Evolutionary conservation across 2,329 filamentous ascomycete genomes (phyloP), one percentile per base, ranked within the genome.

Genomic region (Fusarium sororula): DNA sequence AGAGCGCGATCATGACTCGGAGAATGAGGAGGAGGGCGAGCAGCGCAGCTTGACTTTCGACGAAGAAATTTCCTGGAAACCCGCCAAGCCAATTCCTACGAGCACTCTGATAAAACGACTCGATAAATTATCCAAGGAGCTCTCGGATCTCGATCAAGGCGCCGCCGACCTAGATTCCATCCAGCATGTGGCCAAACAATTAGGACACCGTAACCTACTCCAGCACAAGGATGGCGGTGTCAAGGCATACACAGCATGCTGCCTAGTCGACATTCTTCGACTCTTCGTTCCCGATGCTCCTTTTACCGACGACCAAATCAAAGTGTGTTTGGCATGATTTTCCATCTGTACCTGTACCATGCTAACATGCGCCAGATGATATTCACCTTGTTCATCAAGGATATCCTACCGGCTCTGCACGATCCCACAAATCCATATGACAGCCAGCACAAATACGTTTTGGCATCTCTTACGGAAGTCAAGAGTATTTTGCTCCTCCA

Each of bases 271-370:
- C 81, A 93, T 99, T 76, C 89, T 99, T 80, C 92, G 94, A 78
- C 88, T 99, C 65, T 98, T 94, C 83, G 96, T 96, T 35, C 96
- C 96, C 1, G 92, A 98, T 87, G 96, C 96, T 81, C 96, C 96
- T 24, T 98, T 97, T 83, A 97, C 94, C 30, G 91, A 90, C 45
- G 91, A 93, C 68, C 95, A 98, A 84, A 88, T 98, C 72, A 98
- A 97, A 92, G 95, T 96, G 83, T 55, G 77, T 68, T 39, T 38
- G 35, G 32, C 63, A 51, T 44, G 13, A 39, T 32, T 44, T 24
- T 32, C 26, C 24, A 22, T 42, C 44, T 41, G 20, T 30, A 20
- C 24, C n/a, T 22, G 38, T 30, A 35, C 41, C 22, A 71, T 66
- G 62, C 79, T 81, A 66, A 81, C 72, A 45, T 20, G n/a, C 37